Percentiles rank a stretch among this genome's conserved stretches.
These are phyloP conservation scores for Tetrapisispora taiwanensis DNA, from an alignment of 805 yeast species.

Conservation along the genomic window DNA sequence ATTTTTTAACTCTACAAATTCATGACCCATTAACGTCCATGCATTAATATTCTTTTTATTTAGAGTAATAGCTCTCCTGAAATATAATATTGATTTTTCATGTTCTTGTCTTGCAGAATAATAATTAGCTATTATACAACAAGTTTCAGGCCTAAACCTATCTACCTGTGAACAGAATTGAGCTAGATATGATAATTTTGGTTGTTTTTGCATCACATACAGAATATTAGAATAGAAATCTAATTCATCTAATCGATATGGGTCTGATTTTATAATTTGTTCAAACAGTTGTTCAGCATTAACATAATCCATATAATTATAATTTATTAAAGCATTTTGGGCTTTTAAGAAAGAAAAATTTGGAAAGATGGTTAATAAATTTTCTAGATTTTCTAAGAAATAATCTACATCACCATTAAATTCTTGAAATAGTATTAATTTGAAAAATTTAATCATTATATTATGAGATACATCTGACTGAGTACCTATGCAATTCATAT, in stretches of 20 bases:
- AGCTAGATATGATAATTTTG: constrained; percentile 78
- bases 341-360: constrained; percentile 61
- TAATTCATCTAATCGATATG: constrained; percentile 79
- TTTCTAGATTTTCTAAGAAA: constrained; percentile 41
- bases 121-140: constrained; percentile 89
- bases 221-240: constrained; percentile 91
- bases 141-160: constrained; percentile 84
- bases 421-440: constrained; percentile 62
- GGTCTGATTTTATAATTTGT: constrained; percentile 60
- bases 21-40: constrained; percentile 99
- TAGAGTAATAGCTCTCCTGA: constrained; percentile 76
- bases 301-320: constrained; percentile 75
- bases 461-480: constrained; percentile 12
- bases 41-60: constrained; percentile 77
- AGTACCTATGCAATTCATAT: constrained; percentile 5
- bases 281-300: constrained; percentile 77
- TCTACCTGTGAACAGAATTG: constrained; percentile 77
- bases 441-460: constrained; percentile 47
- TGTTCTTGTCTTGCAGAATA: constrained; percentile 88
- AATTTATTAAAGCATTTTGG: constrained; percentile 73
- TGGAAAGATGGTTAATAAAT: constrained; percentile 52
- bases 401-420: constrained; percentile 58
- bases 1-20: constrained; percentile 89
- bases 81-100: constrained; percentile 88
- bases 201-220: constrained; percentile 82